Percentiles rank a stretch among this genome's conserved stretches.
phyloP scores from a whole-genome alignment of 306 rosid genomes.

The Castanea crenata region DNA sequence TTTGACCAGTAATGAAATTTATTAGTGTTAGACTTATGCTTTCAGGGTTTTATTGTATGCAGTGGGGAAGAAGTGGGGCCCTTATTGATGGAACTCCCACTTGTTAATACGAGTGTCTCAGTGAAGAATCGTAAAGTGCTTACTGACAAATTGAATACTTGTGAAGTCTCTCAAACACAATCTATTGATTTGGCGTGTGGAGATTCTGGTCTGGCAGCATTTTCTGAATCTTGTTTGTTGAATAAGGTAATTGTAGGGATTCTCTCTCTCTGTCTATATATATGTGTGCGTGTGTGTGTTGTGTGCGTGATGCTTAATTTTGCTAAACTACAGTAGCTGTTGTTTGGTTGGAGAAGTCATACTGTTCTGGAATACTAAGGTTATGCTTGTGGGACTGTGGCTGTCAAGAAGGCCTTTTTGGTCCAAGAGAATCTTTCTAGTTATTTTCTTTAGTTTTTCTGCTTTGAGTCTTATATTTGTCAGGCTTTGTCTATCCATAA shows the following conservation, averaged over 20 bases:
- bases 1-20: background rate
- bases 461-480: too few species aligned
- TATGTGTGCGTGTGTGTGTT: too few species aligned
- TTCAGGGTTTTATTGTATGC: constrained; percentile 25
- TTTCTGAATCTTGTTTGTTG: constrained; percentile 37
- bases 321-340: too few species aligned
- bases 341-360: too few species aligned
- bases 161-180: constrained; percentile 30
- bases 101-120: constrained; percentile 23
- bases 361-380: too few species aligned
- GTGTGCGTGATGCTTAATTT: too few species aligned
- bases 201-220: constrained; percentile 31
- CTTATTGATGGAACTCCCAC: constrained; percentile 49
- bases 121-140: constrained; percentile 29
- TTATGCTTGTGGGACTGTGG: too few species aligned
- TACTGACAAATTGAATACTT: constrained; percentile 26
- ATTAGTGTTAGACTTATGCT: background rate
- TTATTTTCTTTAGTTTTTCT: too few species aligned
- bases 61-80: constrained; percentile 83
- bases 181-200: constrained; percentile 22
- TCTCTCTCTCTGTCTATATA: background rate
- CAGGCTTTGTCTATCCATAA: too few species aligned
- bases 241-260: constrained; percentile 43
- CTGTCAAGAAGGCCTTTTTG: too few species aligned
- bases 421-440: too few species aligned